These are phyloP conservation scores for Candida suzukii DNA, from an alignment of 805 yeast genomes.

Conservation along the genomic window DNA sequence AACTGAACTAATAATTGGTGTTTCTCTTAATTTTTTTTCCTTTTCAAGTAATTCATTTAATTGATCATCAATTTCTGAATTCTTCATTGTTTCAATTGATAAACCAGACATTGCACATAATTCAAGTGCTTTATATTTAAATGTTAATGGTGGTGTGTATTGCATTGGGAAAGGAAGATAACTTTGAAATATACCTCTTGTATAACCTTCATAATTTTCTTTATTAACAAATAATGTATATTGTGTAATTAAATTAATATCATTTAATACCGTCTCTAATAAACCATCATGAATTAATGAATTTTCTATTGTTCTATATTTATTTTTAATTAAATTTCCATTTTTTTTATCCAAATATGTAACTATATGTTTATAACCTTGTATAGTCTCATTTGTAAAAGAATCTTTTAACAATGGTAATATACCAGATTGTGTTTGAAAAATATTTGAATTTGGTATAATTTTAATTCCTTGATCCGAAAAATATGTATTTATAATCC, in stretches of 20 bases:
- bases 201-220: slow-evolving; percentile 51
- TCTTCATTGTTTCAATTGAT: slow-evolving; percentile 21
- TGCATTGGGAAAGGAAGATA: slow-evolving; percentile 69
- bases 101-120: slow-evolving; percentile 27
- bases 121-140: slow-evolving; percentile 25
- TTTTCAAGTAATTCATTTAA: slow-evolving; percentile 17
- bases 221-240: slow-evolving; percentile 52
- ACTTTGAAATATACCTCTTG: slow-evolving; percentile 45
- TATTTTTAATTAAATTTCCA: slow-evolving; percentile 1
- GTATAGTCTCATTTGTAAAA: slow-evolving; percentile 7
- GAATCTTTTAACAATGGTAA: slow-evolving; percentile 39
- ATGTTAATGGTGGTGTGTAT: slow-evolving; percentile 55
- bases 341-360: slow-evolving; percentile 16
- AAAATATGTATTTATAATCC: slow-evolving; percentile 29
- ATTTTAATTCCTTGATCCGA: slow-evolving; percentile 24
- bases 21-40: slow-evolving; percentile 16
- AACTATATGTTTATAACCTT: slow-evolving; percentile 38
- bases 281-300: slow-evolving; percentile 38
- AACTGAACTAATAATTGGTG: slow-evolving; percentile 21
- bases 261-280: slow-evolving; percentile 32
- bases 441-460: slow-evolving; percentile 53
- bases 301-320: slow-evolving; percentile 12
- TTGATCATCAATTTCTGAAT: slow-evolving; percentile 19
- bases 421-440: slow-evolving; percentile 38
- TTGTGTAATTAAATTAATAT: slow-evolving; percentile 40